These are phyloP conservation scores for Cytidiella melzeri DNA, from an alignment of 768 basidiomycete genomes.

Conservation along the genomic window DNA sequence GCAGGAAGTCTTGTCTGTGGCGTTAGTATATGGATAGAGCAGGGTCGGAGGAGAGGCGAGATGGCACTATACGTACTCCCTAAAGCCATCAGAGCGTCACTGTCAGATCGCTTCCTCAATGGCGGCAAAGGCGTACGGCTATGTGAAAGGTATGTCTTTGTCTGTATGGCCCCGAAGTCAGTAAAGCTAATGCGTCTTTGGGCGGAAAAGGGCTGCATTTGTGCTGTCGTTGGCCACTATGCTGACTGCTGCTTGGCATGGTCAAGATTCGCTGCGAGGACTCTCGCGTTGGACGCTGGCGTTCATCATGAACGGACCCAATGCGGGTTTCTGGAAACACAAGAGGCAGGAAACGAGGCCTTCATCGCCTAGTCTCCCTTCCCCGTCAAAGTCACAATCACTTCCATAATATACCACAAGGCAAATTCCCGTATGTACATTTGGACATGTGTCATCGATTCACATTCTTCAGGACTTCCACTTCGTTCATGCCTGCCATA, in stretches of 20 bases:
- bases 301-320: constrained; percentile 60
- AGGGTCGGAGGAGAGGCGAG: constrained; percentile 64
- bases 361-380: neutral
- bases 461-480: neutral
- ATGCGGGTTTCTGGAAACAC: constrained; percentile 44
- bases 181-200: neutral
- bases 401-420: too few species aligned
- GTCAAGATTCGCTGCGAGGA: constrained; percentile 62
- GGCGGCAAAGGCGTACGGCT: constrained; percentile 37
- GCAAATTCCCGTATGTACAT: too few species aligned
- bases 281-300: constrained; percentile 66
- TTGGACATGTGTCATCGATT: neutral
- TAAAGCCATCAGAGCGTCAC: constrained; percentile 54
- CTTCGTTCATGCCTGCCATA: constrained; percentile 73
- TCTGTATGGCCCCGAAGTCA: neutral
- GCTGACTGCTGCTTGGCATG: constrained; percentile 55
- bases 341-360: constrained; percentile 14
- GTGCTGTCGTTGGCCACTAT: constrained; percentile 59
- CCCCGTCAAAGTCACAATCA: neutral
- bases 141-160: constrained; percentile 47
- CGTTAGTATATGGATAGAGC: constrained; percentile 73
- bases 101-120: constrained; percentile 51
- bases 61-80: constrained; percentile 78
- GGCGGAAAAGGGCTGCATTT: constrained; percentile 44
- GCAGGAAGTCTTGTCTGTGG: constrained; percentile 67